Evolutionary conservation across 495 filamentous ascomycete species (phyloP), one percentile per base, ranked within the genome.

Genomic region (Pyrenula massariospora): DNA sequence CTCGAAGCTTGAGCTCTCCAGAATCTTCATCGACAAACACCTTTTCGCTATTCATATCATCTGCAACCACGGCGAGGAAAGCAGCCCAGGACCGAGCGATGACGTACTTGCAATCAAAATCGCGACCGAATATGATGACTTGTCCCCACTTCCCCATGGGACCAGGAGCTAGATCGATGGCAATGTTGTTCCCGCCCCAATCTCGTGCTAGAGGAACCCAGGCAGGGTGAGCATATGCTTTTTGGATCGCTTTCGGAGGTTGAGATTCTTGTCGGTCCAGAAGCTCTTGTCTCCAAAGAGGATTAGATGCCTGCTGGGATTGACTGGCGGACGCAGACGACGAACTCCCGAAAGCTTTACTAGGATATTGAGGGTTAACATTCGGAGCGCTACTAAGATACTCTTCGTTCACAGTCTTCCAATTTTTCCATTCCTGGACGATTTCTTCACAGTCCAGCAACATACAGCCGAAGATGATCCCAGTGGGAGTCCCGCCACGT

Each of bases 91-190:
- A 97, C 49, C 87, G 84, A 24, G 93, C 86, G 56, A 99, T 78
- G 22, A 99, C 92, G 63, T 93, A 97, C 71, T 97, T 99, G 71
- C 88, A 94, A 68, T 99, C 93, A 69, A 96, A 99, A 70, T 99
- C 93, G 22, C 93, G 87, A 47, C 93, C 93, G 59, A 95, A 95
- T 49, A 99, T 80, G 62, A 99, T 95, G 52, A 99, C 80, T 65
- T 99, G 93, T 51, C 93, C 93, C 91, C 93, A 99, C 69, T 81
- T 83, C 21, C 93, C 93, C 15, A 81, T 80, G 1, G 93, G 88
- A 1, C 93, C 94, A 36, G 93, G 93, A 21, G 94, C 90, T 52
- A 99, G 79, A 69, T 99, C 93, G 25, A 96, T 83, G 12, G 91
- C 91, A 63, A 99, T 76, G 73, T 92, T 89, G 78, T 99, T 99